A percentile compares a stretch with the other conserved stretches of the same genome.
These are phyloP conservation scores for Kalmusia sp. DNA, from an alignment of 2,329 filamentous ascomycete species.

Conservation along the genomic window DNA sequence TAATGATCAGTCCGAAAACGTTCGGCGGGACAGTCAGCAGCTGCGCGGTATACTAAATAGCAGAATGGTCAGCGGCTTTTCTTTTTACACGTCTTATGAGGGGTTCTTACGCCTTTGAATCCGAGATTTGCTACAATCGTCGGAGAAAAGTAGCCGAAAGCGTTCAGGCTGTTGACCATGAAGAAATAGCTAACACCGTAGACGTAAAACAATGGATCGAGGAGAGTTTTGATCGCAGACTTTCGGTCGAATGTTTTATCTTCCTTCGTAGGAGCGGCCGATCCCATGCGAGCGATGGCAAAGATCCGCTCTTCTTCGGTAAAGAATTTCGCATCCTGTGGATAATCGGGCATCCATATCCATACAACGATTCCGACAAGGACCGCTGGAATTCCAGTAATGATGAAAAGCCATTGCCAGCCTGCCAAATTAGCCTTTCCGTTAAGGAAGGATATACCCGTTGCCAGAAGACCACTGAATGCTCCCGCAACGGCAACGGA, in stretches of 20 bases:
- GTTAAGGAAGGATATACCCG: conserved; percentile 72
- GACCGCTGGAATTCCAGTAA: conserved; percentile 73
- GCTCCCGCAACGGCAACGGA: conserved; percentile 79
- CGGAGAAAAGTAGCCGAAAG: conserved; percentile 60
- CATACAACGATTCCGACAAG: conserved; percentile 71
- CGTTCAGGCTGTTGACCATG: conserved; percentile 53
- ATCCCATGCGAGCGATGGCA: conserved; percentile 68
- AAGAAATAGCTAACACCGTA: conserved; percentile 53
- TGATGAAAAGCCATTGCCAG: conserved; percentile 54
- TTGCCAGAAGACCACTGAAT: conserved; percentile 75
- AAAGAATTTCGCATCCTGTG: conserved; percentile 75
- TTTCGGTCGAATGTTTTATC: conserved; percentile 55
- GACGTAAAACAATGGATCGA: conserved; percentile 59
- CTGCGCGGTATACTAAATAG: conserved; percentile 68
- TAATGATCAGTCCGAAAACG: conserved; percentile 64
- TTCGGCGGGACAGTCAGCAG: conserved; percentile 73
- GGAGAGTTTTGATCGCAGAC: conserved; percentile 54
- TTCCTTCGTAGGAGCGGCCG: conserved; percentile 52
- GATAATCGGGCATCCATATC: conserved; percentile 78
- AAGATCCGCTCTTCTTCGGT: conserved; percentile 72
- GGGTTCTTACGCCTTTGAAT: too few relatives aligned
- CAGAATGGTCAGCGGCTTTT: too few relatives aligned
- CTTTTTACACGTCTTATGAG: too few relatives aligned
- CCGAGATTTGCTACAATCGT: conserved; percentile 67
- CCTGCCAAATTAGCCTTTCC: conserved; percentile 51